Evolutionary conservation across 768 basidiomycete species (phyloP), one percentile per base, ranked within the genome.

Genomic region (Agrocybe praecox): DNA sequence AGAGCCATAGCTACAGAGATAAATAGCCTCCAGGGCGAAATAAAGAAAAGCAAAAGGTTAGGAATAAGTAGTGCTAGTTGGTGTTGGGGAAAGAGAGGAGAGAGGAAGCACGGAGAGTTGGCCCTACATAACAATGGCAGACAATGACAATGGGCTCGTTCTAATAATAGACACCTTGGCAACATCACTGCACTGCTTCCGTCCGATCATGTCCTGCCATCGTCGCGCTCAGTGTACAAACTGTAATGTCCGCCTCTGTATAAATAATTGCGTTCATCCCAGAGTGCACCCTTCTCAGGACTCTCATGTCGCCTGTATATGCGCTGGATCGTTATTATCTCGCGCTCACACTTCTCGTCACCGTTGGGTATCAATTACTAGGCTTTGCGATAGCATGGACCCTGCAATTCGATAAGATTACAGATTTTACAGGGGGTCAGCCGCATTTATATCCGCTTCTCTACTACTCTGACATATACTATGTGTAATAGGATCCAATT

Each of bases 371-470:
- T 65, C 88, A 89, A 64, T 72, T 84, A 4, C 56, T 72, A 1
- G 88, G 87, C 7, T 89, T 89, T 62, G 76, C 79, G 4, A 83
- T 89, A 53, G 86, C 88, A 7, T 89, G 85, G 82, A 82, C 82
- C 0, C 73, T 86, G 36, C 81, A 87, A 73, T 87, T 88, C 62
- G 87, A 90, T 70, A 89, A 90, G 67, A 84, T 89, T 45, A 89
- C 87, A 12, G 88, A 88, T 69, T 84, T 88, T 55, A 86, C 83
- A 2, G 84, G 84, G 60, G 80, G 81, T 79, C 19, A 72, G 60
- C 53, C 49, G 51, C 59, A 55, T 48, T 36, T 46, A 54, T 22
- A 11, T 62, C 26, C 52, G 26, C 26, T 21, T 22, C 46, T 22
- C 10, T 24, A 8, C n/a, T 24, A 10, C 26, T 34, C 23, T 36